Evolutionary conservation across 2,329 filamentous ascomycete genomes (phyloP), one percentile per base, ranked within the genome.

Genomic region (Penicillium sp.): DNA sequence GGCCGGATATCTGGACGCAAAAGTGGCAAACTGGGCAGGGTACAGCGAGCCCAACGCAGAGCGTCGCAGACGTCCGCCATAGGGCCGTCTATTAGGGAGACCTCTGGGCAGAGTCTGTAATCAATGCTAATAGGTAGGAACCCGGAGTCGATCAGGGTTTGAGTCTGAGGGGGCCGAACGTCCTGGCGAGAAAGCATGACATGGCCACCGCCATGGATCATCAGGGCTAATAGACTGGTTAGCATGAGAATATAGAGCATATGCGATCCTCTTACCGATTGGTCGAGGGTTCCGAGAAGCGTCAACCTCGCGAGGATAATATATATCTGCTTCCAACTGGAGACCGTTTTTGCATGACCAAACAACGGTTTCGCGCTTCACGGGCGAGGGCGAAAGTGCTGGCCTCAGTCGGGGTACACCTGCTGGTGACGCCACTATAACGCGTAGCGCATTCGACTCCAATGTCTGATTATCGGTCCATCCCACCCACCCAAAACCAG

Each of bases 51-150:
- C 79, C 81, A 83, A 23, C 7, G 5, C 1, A 62, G 45, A 5
- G 65, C 63, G 31, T 64, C 61, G 4, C 56, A 11, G 6, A 54
- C 46, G 44, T 63, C 65, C 0, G 41, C 8, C 6, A 80, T 70
- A 1, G 64, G 55, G 2, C 83, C 84, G 1, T 83, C 76, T 3
- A 71, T 8, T 1, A 85, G 63, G 6, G 64, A 78, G 1, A 76
- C 69, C 57, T 85, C 82, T 0, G 83, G 83, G 55, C 82, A 85
- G 1, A 86, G 75, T 0, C 82, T 72, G 63, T 85, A 83, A 66
- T 85, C 83, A 0, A 85, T 56, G 62, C 79, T 82, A 11, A 86
- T 69, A 0, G 83, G 81, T 2, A 85, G 67, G 46, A 85, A 74
- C 0, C 81, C 79, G 5, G 68, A 54, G 0, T 70, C 61, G 0